Evolutionary conservation across 1,284 basidiomycete species (phyloP), one percentile per base, ranked within the genome.

Genomic region (Boletus sp.): DNA sequence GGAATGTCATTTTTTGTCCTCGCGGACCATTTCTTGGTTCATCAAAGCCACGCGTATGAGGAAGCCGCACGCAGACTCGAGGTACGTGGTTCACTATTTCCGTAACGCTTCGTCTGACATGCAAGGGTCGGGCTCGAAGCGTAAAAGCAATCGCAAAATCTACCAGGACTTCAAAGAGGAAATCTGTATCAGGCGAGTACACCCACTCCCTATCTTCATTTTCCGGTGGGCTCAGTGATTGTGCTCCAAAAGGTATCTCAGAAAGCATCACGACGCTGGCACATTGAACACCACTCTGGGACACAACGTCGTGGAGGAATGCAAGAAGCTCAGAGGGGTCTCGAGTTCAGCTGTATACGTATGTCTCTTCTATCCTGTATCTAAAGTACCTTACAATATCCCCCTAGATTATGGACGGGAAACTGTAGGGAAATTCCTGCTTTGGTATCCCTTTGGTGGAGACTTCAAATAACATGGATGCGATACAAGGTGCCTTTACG

Each of bases 11-110:
- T 82, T 66, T 88, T 84, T 62, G 87, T 93, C 29, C 75, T 92
- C 16, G 73, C 84, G 5, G 88, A 92, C 62, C 89, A 93, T 65
- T 92, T 91, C 60, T 72, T 93, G 47, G 81, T 92, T 38, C 90
- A 92, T 62, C 89, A 91, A 69, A 87, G 81, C 52, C 90, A 93
- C 57, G 68, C 72, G 12, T 92, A 92, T 60, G 88, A 89, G 58
- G 89, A 91, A 64, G 72, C 74, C 39, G 80, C 77, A 8, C 73
- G 88, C 8, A 77, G 76, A 53, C 74, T 73, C 46, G 88, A 90
- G 74, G 86, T 84, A 46, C 58, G 55, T 9, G 9, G 19, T 25
- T 19, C 17, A 17, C n/a, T 32, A 12, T 33, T 46, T 54, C 16
- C 13, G 6, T 16, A 3, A 33, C 0, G 7, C 19, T n/a, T 35